These are phyloP conservation scores for Chenopodium berlandieri DNA, from an alignment of 148 eudicot genomes.

Conservation along the genomic window DNA sequence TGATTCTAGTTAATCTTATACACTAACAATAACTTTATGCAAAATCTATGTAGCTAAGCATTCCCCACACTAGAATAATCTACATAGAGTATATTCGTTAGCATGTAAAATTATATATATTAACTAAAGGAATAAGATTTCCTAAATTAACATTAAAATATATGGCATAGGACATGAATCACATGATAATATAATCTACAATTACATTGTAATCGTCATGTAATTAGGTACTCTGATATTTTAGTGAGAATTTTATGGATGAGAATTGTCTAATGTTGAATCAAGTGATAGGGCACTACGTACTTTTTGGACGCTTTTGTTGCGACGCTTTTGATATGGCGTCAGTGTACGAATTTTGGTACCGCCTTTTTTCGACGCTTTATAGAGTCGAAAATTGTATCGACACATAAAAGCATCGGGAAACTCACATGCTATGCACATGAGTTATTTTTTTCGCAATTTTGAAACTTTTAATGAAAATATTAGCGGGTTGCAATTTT, in stretches of 20 bases:
- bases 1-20: background rate
- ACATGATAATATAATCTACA: background rate
- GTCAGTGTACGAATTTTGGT: too few species aligned
- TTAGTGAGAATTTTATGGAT: background rate
- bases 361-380: too few species aligned
- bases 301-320: too few species aligned
- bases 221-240: background rate
- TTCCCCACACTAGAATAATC: background rate
- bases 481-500: too few species aligned
- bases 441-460: too few species aligned
- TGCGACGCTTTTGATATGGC: too few species aligned
- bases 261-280: background rate
- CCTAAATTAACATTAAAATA: background rate
- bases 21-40: background rate
- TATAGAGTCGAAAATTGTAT: too few species aligned
- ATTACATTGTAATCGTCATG: conserved; percentile 6
- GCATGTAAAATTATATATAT: background rate
- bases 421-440: too few species aligned
- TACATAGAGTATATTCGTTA: background rate
- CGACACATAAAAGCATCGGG: too few species aligned
- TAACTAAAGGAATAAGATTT: background rate
- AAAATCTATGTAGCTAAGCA: background rate
- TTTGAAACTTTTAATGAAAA: too few species aligned
- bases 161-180: background rate
- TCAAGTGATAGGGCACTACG: background rate